These are phyloP conservation scores for Penicillium concentricum DNA, from an alignment of 2,329 filamentous ascomycete genomes.

Conservation along the genomic window DNA sequence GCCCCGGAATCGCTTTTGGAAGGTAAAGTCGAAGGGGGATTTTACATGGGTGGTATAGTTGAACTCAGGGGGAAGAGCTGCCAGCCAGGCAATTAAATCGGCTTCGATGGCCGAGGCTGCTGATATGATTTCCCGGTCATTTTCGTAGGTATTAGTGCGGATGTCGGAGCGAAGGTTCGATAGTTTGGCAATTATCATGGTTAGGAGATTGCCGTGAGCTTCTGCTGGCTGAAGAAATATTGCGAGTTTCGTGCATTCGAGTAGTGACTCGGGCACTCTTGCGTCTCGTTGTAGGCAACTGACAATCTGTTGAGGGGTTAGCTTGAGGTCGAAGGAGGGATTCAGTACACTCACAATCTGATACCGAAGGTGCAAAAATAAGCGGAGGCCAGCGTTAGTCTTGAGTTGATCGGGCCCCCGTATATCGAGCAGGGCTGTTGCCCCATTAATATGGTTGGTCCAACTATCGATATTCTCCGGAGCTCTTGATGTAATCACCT, in stretches of 20 bases:
- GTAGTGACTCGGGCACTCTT: constrained; percentile 32
- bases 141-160: constrained; percentile 21
- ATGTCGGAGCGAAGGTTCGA: constrained; percentile 38
- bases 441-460: constrained; percentile 60
- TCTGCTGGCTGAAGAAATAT: constrained; percentile 31
- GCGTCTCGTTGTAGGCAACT: constrained; percentile 36
- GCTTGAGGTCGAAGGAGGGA: neutral
- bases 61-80: constrained; percentile 28
- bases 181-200: constrained; percentile 29
- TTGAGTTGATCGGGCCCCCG: constrained; percentile 41
- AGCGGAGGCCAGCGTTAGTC: constrained; percentile 49
- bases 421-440: constrained; percentile 56
- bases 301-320: constrained; percentile 29
- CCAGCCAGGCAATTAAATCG: constrained; percentile 35
- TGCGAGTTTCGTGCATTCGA: constrained; percentile 32
- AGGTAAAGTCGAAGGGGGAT: constrained; percentile 33
- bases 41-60: constrained; percentile 27
- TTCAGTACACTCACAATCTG: constrained; percentile 50
- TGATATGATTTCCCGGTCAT: constrained; percentile 31
- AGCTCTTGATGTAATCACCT: constrained; percentile 43
- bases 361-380: constrained; percentile 57
- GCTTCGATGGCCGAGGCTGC: constrained; percentile 34
- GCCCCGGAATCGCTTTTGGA: constrained; percentile 31
- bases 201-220: constrained; percentile 30
- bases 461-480: constrained; percentile 52